A percentile compares a stretch with the other conserved stretches of the same genome.
Conservation (phyloP, 2,329 filamentous ascomycete genomes). For the Diplocarpon rosae region DNA sequence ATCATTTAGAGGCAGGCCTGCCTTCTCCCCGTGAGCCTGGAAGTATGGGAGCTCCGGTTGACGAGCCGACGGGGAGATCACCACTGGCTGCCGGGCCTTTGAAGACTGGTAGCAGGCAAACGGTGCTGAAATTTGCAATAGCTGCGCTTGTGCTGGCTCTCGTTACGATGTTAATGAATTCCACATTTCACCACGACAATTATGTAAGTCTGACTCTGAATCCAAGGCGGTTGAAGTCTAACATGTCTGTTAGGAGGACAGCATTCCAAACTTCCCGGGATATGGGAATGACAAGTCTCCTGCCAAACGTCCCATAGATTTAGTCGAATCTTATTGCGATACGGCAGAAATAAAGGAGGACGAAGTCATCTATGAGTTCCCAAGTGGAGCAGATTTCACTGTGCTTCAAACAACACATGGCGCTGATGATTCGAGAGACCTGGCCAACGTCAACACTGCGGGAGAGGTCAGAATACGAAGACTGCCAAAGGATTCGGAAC, state of each 20-base stretch:
- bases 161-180: constrained; percentile 4
- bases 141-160: constrained; percentile 15
- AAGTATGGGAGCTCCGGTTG: constrained; percentile 22
- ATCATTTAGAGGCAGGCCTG: constrained; percentile 17
- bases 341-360: constrained; percentile 12
- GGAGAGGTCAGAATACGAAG: constrained; percentile 21
- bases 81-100: constrained; percentile 10
- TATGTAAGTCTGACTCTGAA: constrained; percentile 7
- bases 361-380: constrained; percentile 15
- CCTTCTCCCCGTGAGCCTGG: constrained; percentile 14
- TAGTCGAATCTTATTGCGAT: constrained; percentile 16
- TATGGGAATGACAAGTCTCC: neutral
- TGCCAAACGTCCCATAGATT: constrained; percentile 9
- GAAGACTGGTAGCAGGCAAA: neutral
- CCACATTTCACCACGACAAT: constrained; percentile 3
- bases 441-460: constrained; percentile 10
- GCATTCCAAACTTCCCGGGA: neutral
- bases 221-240: too few relatives aligned
- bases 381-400: constrained; percentile 12
- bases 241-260: neutral
- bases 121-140: constrained; percentile 11
- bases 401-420: constrained; percentile 18
- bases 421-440: constrained; percentile 4
- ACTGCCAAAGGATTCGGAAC: constrained; percentile 13
- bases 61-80: constrained; percentile 16